Evolutionary conservation across 306 rosid genomes (phyloP), one percentile per base, ranked within the genome.

Genomic region (Acacia acuminata): DNA sequence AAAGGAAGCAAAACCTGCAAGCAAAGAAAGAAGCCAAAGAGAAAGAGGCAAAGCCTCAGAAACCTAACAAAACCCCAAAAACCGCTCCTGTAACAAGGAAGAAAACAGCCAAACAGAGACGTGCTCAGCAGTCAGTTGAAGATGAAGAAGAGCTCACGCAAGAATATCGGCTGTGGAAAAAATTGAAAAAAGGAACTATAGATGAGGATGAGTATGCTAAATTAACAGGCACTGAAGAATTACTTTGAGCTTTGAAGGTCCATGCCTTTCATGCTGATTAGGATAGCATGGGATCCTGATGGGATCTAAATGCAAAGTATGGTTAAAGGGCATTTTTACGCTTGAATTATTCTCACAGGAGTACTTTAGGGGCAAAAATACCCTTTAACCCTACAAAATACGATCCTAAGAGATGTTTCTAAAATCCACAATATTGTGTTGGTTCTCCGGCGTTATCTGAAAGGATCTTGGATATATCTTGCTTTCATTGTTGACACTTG

Each of bases 71-170:
- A 85, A 83, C 78, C 32, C 78, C 83, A 10, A 85, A 84, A 63
- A 71, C 84, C 47, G 50, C 82, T 19, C 64, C 79, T 51, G 85
- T 67, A 77, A 83, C 74, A 86, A 88, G 87, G 88, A 94, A 96
- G 92, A 91, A 91, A 86, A 94, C 98, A 17, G 99, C 96, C 13
- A 84, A 83, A 86, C 97, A 94, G 86, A 90, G 99, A 81, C 98
- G 98, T 38, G 92, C 97, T 82, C 77, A 56, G 79, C 99, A 94
- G 89, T 81, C 94, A 82, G 55, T 86, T 69, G 98, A 91, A 89
- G 98, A 96, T 15, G 98, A 83, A 10, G 99, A 96, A 79, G 99
- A 92, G 87, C 77, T 96, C 84, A 70, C 82, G 60, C 90, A 85
- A 47, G 99, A 92, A 38, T 92, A 96, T 83, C 93, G 98, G 47